Evolutionary conservation across 2,329 filamentous ascomycete species (phyloP), one percentile per base, ranked within the genome.

Genomic region (Basipetospora chlamydospora): DNA sequence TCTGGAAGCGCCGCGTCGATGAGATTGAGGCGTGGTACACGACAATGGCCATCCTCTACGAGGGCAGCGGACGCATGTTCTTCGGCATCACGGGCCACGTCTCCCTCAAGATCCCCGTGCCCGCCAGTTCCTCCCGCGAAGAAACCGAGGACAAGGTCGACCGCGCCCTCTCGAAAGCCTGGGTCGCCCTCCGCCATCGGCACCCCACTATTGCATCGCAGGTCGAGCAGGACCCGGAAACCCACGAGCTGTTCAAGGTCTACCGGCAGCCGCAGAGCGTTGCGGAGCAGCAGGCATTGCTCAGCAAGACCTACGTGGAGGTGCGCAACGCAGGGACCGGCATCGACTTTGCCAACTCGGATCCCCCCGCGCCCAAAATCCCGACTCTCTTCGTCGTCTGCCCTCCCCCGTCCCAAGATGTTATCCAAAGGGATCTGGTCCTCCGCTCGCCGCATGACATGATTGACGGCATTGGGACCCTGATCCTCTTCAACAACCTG

Each of bases 11-110:
- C 5, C 47, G 47, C n/a, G 45, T 57, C 7, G 60, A 65, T 21
- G 60, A 65, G 38, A 48, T 51, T 0, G 60, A 65, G 37, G 42
- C 55, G 12, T 59, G 58, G 25, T 65, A 65, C 39, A 50, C 56
- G 0, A 44, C 53, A 1, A 41, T 63, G 8, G 49, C 49, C 0
- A 53, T 50, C 9, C 42, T 47, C 0, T 61, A 55, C 26, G 46
- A 56, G 17, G 56, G 48, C 1, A 60, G 48, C 21, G 57, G 56
- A 0, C 56, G 58, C 1, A 55, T 50, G 36, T 59, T 54, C 41
- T 64, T 63, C 34, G 54, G 54, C 2, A 60, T 66, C 4, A 61
- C 61, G 0, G 59, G 56, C 0, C 54, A 55, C 13, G 30, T 61
- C 2, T 56, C 57, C 1, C 29, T 60, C 0, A 42, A 39, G 0